Conservation (phyloP, 2,329 filamentous ascomycete genomes). For the Aspergillus candidus region DNA sequence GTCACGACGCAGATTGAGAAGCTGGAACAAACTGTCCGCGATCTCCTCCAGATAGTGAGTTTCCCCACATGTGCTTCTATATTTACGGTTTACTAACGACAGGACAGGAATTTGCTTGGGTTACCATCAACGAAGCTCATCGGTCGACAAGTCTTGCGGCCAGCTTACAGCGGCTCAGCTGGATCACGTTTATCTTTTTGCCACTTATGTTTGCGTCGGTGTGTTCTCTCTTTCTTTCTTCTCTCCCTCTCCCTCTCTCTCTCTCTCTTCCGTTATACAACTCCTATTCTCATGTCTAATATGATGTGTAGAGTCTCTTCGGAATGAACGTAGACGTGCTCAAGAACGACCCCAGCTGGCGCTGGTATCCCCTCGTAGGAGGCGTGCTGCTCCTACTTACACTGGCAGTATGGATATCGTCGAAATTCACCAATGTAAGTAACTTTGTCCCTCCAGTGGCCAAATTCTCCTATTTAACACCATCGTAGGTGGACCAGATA, state of each 20-base stretch:
- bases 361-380: conserved; percentile 9
- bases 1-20: conserved; percentile 11
- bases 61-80: too few relatives aligned
- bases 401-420: conserved; percentile 5
- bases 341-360: conserved; percentile 7
- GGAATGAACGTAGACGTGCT: conserved; percentile 14
- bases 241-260: too few relatives aligned
- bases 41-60: conserved; percentile 12
- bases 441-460: too few relatives aligned
- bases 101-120: conserved; percentile 13
- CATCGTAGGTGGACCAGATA: too few relatives aligned
- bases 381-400: conserved; percentile 6
- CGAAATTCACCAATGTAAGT: conserved; percentile 10
- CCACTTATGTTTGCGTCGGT: conserved; percentile 12
- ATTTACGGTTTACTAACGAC: not conserved
- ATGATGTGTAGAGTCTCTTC: conserved; percentile 5
- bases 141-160: conserved; percentile 12
- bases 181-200: conserved; percentile 13
- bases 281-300: conserved; percentile 1
- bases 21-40: conserved; percentile 11
- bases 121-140: conserved; percentile 14
- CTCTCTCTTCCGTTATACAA: too few relatives aligned
- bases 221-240: not conserved
- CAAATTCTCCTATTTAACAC: too few relatives aligned
- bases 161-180: conserved; percentile 13